Evolutionary conservation across 2,329 filamentous ascomycete genomes (phyloP).

Genomic region (Hymenoscyphus fraxineus): DNA sequence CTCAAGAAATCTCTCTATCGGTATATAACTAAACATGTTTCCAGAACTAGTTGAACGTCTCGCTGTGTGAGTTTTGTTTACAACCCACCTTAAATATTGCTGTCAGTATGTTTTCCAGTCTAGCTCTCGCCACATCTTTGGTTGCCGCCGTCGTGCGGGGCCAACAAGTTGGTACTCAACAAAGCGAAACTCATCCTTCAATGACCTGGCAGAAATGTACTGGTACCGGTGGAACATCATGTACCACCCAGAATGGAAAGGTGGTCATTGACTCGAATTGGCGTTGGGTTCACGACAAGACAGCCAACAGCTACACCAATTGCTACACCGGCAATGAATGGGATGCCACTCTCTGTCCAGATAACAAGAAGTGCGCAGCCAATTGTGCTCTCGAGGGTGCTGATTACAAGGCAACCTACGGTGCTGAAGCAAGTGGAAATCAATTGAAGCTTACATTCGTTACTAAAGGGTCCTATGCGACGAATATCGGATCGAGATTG

Average conservation of each 20-base stretch:
- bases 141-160: slow-evolving; percentile 38
- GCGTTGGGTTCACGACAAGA: slow-evolving; percentile 51
- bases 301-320: slow-evolving; percentile 35
- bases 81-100: not conserved
- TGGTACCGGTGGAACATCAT: slow-evolving; percentile 36
- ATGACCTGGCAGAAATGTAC: slow-evolving; percentile 50
- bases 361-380: slow-evolving; percentile 42
- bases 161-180: slow-evolving; percentile 46
- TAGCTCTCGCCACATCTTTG: slow-evolving; percentile 41
- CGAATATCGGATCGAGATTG: slow-evolving; percentile 53
- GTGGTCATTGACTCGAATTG: slow-evolving; percentile 54
- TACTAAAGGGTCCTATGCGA: slow-evolving; percentile 39
- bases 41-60: not conserved
- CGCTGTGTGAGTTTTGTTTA: not conserved
- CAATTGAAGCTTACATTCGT: slow-evolving; percentile 54
- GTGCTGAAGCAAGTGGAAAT: slow-evolving; percentile 50
- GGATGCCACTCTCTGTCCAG: slow-evolving; percentile 40
- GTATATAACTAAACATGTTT: slow-evolving; percentile 3
- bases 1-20: not conserved
- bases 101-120: slow-evolving; percentile 28
- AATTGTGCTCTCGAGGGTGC: slow-evolving; percentile 53
- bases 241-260: slow-evolving; percentile 44
- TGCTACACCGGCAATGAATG: slow-evolving; percentile 42
- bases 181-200: slow-evolving; percentile 48
- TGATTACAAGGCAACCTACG: slow-evolving; percentile 49